phyloP scores from a whole-genome alignment of 2,329 filamentous ascomycete species.

The Pseudogymnoascus sp. region DNA sequence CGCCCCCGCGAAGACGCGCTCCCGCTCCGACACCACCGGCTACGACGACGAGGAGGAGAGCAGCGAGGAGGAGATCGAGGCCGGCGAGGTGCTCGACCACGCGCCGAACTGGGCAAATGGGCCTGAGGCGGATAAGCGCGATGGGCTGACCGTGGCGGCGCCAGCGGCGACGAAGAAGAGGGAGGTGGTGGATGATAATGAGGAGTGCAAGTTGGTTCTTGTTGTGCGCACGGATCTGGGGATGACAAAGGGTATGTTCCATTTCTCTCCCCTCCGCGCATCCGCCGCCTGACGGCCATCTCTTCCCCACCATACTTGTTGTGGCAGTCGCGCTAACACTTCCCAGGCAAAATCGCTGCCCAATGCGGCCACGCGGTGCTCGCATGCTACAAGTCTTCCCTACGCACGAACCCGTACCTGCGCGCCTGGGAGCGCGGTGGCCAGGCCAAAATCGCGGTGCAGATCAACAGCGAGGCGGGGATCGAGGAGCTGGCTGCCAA shows the following conservation, averaged over 20 bases:
- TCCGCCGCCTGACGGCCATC: conserved; percentile 4
- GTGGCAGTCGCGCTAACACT: background rate
- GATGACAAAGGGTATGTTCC: conserved; percentile 81
- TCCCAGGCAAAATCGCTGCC: conserved; percentile 85
- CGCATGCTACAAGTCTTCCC: conserved; percentile 86
- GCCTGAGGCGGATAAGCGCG: conserved; percentile 49
- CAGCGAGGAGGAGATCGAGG: conserved; percentile 61
- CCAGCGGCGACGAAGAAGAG: conserved; percentile 16
- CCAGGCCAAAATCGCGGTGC: conserved; percentile 89
- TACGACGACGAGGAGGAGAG: conserved; percentile 57
- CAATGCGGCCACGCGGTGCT: conserved; percentile 95
- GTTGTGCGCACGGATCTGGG: conserved; percentile 90
- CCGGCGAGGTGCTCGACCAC: conserved; percentile 53
- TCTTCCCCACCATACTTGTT: conserved; percentile 10
- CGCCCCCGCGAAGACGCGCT: conserved; percentile 30
- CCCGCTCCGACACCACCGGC: conserved; percentile 42
- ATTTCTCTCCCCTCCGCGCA: conserved; percentile 10
- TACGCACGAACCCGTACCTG: conserved; percentile 55
- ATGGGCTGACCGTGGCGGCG: conserved; percentile 39
- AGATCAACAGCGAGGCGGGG: conserved; percentile 81
- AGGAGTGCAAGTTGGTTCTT: conserved; percentile 91
- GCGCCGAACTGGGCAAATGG: conserved; percentile 62
- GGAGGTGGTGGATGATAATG: conserved; percentile 34
- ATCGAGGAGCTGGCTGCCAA: conserved; percentile 65
- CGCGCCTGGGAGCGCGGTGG: conserved; percentile 78